These are phyloP conservation scores for Daldinia eschscholtzii DNA, from an alignment of 2,329 filamentous ascomycete species.

Conservation along the genomic window DNA sequence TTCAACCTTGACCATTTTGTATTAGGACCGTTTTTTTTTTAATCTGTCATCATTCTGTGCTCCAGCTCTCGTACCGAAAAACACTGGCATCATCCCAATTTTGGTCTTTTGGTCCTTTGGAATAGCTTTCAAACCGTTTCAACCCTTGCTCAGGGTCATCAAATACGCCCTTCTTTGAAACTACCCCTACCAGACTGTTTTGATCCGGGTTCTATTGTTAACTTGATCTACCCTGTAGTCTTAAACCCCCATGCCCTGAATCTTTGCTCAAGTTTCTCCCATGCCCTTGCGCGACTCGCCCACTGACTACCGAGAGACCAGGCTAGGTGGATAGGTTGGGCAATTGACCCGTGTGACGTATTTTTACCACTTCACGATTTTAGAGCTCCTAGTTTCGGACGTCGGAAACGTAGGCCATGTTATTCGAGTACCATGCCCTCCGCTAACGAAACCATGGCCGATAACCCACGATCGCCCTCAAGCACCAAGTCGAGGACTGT, in stretches of 20 bases:
- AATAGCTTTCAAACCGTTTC: slow-evolving; percentile 7
- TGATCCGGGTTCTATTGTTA: background rate
- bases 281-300: slow-evolving; percentile 32
- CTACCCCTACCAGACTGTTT: slow-evolving; percentile 4
- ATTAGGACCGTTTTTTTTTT: slow-evolving; percentile 34
- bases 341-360: slow-evolving; percentile 32
- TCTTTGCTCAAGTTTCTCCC: slow-evolving; percentile 9
- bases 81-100: slow-evolving; percentile 1
- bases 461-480: slow-evolving; percentile 51
- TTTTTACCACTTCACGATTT: slow-evolving; percentile 17
- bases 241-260: slow-evolving; percentile 19
- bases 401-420: slow-evolving; percentile 39
- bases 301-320: slow-evolving; percentile 33
- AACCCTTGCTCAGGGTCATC: background rate
- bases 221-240: background rate
- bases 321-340: slow-evolving; percentile 35
- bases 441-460: slow-evolving; percentile 49
- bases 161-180: slow-evolving; percentile 4
- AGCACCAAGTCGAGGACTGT: slow-evolving; percentile 60
- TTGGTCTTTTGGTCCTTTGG: background rate
- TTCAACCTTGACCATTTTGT: slow-evolving; percentile 34
- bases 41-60: slow-evolving; percentile 30
- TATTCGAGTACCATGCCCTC: slow-evolving; percentile 27
- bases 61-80: slow-evolving; percentile 5
- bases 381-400: slow-evolving; percentile 14